phyloP scores from a whole-genome alignment of 352 stramenopile genomes.

The Globisporangium iwayamae region DNA sequence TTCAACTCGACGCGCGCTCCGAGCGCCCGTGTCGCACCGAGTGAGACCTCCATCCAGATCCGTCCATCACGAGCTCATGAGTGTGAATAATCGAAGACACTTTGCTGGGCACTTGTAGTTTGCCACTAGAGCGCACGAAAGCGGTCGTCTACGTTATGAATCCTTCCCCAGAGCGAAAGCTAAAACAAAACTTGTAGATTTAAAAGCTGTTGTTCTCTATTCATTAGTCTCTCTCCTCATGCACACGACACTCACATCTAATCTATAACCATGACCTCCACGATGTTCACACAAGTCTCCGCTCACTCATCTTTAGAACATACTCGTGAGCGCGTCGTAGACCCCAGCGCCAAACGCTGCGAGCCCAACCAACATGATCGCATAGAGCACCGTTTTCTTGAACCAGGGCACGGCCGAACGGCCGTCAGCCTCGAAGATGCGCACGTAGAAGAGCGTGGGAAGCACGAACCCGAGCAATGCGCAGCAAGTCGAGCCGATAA shows the following conservation, averaged over 20 bases:
- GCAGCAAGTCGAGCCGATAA: slow-evolving; percentile 90
- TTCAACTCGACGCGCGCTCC: not conserved
- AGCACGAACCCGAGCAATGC: slow-evolving; percentile 88
- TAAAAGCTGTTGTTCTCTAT: too few relatives aligned
- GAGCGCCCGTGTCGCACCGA: slow-evolving; percentile 5
- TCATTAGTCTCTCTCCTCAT: not conserved
- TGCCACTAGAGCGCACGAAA: too few relatives aligned
- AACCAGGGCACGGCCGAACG: slow-evolving; percentile 18
- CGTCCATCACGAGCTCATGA: not conserved
- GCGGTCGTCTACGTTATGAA: too few relatives aligned
- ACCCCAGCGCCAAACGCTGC: slow-evolving; percentile 34
- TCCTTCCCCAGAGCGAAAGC: too few relatives aligned
- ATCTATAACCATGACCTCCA: not conserved
- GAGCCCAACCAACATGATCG: slow-evolving; percentile 34
- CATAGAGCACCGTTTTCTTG: slow-evolving; percentile 28
- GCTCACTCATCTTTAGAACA: slow-evolving; percentile 20
- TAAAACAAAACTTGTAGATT: too few relatives aligned
- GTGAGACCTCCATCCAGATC: not conserved
- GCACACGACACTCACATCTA: not conserved
- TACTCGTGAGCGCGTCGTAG: slow-evolving; percentile 25
- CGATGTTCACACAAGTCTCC: not conserved
- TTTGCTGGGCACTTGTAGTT: too few relatives aligned
- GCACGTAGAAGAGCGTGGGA: slow-evolving; percentile 81
- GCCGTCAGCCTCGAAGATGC: slow-evolving; percentile 48
- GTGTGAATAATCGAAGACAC: too few relatives aligned